Base-by-base conservation (phyloP, 345 rosid species). In the Mercurialis annua region DNA sequence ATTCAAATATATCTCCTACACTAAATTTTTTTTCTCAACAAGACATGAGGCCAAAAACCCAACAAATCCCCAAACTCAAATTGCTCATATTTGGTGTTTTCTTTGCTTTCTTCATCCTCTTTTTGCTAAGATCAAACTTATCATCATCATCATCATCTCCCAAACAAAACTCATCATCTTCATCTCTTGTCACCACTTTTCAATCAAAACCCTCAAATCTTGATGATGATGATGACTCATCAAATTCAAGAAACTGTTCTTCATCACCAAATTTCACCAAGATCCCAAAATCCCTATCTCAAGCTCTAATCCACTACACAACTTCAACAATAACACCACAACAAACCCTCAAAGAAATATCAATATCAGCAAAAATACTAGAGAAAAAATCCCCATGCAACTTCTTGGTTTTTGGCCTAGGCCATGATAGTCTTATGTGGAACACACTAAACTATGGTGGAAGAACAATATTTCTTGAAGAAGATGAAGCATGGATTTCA, bases 381-480 rank as follows among this genome's bases (percentile, higher is more conserved):
- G 86, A 77, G 38, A 81, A 74, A 69, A 91, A 85, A 53, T 81
- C 97, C 1, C 97, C 99, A 0, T 91, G 97, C 79, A 90, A 94
- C 68, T 94, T 91, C 82, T 76, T 94, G 71, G 95, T 91, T 59
- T 94, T 94, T 36, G 97, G 99, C 17, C 76, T 94, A 9, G 95
- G 99, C 30, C 96, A 86, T 27, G 97, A 91, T 64, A 91, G 97
- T 64, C 84, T 94, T 18, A 86, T 91, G 99, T 94, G 98, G 99
- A 76, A 81, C 68, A 71, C 95, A 3, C 92, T 91, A 21, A 94
- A 94, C 81, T 73, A 84, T n/a, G 95, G 97, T 0, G 99, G 99
- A 44, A 68, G 85, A 10, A 94, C 98, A 0, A 69, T 91, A 4
- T 94, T 94, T 73, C 77, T 94, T 2, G 99, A 94, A 73, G 98